Base-by-base conservation (phyloP, 2,329 filamentous ascomycete genomes). In the Claviceps capensis region DNA sequence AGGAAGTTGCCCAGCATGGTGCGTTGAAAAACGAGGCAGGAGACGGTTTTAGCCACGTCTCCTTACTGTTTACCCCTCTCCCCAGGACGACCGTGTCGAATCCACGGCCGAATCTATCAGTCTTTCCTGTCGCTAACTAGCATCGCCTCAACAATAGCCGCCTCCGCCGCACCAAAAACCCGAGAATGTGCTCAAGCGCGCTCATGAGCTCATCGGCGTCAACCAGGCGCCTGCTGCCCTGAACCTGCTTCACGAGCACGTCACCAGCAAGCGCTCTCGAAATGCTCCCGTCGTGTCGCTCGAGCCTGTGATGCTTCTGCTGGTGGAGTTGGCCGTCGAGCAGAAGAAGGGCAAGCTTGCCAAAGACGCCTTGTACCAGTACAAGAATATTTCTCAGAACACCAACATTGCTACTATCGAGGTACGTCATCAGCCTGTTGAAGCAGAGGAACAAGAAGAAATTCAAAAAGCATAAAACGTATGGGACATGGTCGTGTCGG, bases 321-420 rank as follows among this genome's bases (percentile, higher is more conserved):
- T 98, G 66, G 91, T 98, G 64, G 89, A 97, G 72, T 81, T 97
- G 54, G 95, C 87, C 60, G 93, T 98, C 64, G 91, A 97, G 66
- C 83, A 96, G 64, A 89, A 93, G 74, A 98, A 97, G 75, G 93
- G 93, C 63, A 98, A 98, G 73, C 80, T 93, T 55, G 93, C 91
- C 70, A 98, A 98, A 79, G 93, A 98, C 74, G 93, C 93, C 56
- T 79, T 98, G 48, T 98, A 97, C 71, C 93, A 96, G 71, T 98
- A 98, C 81, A 98, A 98, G 79, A 98, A 98, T 71, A 97, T 96
- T 61, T 91, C 90, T 52, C 93, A 98, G 71, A 98, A 98, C 75
- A 95, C 91, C 62, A 97, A 97, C 67, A 89, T 98, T 60, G 89
- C 82, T 62, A 98, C 93, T 56, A 98, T 98, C 68, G 93, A 97